Percentiles rank a stretch among this genome's conserved stretches.
Conservation (phyloP, 768 basidiomycete species). For the Trametes elegans region DNA sequence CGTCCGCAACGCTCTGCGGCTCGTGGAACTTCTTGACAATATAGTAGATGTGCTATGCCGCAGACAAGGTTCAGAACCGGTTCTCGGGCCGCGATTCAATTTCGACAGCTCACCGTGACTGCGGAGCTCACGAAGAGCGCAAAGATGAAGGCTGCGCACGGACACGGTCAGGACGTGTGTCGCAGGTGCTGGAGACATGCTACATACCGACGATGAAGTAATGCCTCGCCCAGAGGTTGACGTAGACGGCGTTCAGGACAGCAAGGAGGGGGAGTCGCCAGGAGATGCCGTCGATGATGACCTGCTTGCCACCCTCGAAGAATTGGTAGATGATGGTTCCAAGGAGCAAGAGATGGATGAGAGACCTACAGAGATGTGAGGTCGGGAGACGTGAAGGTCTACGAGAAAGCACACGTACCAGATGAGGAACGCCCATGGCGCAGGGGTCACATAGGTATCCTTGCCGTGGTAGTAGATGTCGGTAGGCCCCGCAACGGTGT, state of each 20-base stretch:
- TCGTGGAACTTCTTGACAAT: constrained; percentile 84
- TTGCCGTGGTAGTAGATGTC: constrained; percentile 72
- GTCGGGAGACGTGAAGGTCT: background rate
- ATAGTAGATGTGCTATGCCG: constrained; percentile 84
- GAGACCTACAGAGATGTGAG: constrained; percentile 48
- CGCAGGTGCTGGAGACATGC: background rate
- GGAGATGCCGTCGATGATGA: constrained; percentile 82
- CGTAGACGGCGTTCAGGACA: constrained; percentile 84
- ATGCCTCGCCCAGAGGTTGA: constrained; percentile 79
- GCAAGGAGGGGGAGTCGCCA: constrained; percentile 93
- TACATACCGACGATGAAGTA: constrained; percentile 65
- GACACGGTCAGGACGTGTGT: constrained; percentile 20
- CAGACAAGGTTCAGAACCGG: constrained; percentile 28
- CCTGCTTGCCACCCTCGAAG: constrained; percentile 69
- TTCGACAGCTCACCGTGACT: constrained; percentile 39
- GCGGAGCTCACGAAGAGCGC: constrained; percentile 82
- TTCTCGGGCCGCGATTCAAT: background rate
- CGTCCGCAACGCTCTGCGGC: constrained; percentile 64
- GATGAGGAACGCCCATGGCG: constrained; percentile 88
- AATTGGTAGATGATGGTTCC: constrained; percentile 92
- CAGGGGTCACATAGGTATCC: constrained; percentile 93
- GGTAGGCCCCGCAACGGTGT: constrained; percentile 75
- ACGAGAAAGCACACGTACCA: constrained; percentile 52
- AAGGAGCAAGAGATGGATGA: constrained; percentile 88
- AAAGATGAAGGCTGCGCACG: constrained; percentile 71